Percentiles rank a stretch among this genome's conserved stretches.
These are phyloP conservation scores for Rhodotorula glutinis DNA, from an alignment of 1,284 basidiomycete species.

Conservation along the genomic window DNA sequence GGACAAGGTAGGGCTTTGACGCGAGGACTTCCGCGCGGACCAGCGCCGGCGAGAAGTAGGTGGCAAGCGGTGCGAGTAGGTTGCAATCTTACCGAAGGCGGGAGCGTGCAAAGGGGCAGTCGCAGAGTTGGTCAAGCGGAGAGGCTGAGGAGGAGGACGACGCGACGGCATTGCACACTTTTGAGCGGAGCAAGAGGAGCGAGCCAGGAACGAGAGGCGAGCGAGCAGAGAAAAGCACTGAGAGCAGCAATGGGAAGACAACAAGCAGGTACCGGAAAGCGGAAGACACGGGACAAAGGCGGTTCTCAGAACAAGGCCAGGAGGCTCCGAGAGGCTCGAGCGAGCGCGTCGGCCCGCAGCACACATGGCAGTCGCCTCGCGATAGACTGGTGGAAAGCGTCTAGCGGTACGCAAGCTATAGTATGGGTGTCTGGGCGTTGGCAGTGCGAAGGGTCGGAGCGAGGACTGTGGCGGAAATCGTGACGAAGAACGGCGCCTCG, in stretches of 20 bases:
- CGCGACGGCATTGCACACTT: background rate
- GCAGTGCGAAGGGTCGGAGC: too few relatives aligned
- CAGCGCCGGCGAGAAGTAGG: background rate
- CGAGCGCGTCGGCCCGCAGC: background rate
- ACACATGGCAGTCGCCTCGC: too few relatives aligned
- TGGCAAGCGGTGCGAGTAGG: slow-evolving; percentile 24
- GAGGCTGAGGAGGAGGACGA: slow-evolving; percentile 17
- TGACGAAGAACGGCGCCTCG: too few relatives aligned
- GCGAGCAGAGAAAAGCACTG: background rate
- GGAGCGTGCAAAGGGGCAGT: background rate
- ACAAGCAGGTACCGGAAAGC: too few relatives aligned
- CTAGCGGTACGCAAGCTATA: too few relatives aligned
- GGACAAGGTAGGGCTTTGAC: background rate
- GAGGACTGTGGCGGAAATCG: too few relatives aligned
- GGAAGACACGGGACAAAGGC: background rate
- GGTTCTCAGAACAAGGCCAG: background rate
- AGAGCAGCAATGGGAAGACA: too few relatives aligned
- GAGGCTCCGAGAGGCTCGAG: background rate
- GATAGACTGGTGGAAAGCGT: too few relatives aligned
- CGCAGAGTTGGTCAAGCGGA: slow-evolving; percentile 5
- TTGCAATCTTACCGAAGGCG: slow-evolving; percentile 13
- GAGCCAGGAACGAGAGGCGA: background rate
- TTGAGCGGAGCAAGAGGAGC: background rate
- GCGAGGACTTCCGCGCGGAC: background rate
- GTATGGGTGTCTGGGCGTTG: too few relatives aligned